Evolutionary conservation across 495 filamentous ascomycete species (phyloP), one percentile per base, ranked within the genome.

Genomic region (Jackrogersella multiformis): DNA sequence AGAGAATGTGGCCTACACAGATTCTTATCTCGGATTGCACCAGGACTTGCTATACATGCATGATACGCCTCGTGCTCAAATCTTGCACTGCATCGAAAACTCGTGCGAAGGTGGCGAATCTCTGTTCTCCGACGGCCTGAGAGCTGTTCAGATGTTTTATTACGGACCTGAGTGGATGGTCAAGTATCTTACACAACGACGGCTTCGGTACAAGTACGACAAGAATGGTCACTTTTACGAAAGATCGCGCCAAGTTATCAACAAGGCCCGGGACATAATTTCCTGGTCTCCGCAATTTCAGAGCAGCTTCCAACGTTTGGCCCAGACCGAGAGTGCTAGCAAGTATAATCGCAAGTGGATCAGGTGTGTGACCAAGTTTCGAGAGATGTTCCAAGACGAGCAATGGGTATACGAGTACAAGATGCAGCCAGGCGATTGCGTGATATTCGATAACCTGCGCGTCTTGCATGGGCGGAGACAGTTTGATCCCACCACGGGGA

Each of bases 11-110:
- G 94, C 94, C 12, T 97, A 98, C 78, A 97, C 94, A 3, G 86
- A 80, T 72, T 80, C 87, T 41, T 86, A 86, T 67, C 86, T 97
- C 1, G 91, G 90, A 15, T 86, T 95, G 35, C 94, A 98, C 76
- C 94, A 96, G 89, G 94, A 98, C 71, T 84, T 97, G 24, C 83
- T 96, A 73, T 98, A 98, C 80, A 89, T 94, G 81, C 78, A 83
- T 12, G 85, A 90, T 21, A 86, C 92, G 7, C 94, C 94, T 0
- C 86, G 87, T 16, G 83, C 92, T 57, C 94, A 98, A 77, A 79
- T 97, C 15, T 84, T 98, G 4, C 94, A 97, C 74, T 97, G 93
- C 68, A 76, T 97, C 18, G 80, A 88, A 62, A 93, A 93, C 72
- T 86, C 84, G 1, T 86, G 85, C 69, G 78, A 85, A 0, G 92